A percentile compares a stretch with the other conserved stretches of the same genome.
Evolutionary conservation across 176 grass and related monocot species (phyloP).

Genomic region (Panicum miliaceum): DNA sequence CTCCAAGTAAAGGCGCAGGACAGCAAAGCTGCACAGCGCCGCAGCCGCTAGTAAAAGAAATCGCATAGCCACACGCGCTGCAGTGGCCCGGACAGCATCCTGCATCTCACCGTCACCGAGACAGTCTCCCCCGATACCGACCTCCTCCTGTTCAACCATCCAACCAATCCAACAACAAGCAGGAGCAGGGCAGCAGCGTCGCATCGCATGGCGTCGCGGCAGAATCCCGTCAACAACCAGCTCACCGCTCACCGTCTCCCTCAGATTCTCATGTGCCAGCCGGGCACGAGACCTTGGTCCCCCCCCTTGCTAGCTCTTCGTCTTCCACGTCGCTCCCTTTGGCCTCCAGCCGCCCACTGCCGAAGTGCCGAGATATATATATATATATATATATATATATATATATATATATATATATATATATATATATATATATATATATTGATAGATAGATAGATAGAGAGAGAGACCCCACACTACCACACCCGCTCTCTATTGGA

Average conservation of each 20-base stretch:
- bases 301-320: neutral
- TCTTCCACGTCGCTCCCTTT: conserved; percentile 21
- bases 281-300: conserved; percentile 56
- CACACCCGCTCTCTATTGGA: conserved; percentile 4
- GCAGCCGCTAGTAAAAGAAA: too few relatives aligned
- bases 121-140: conserved; percentile 48
- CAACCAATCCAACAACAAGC: neutral
- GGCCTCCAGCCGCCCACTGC: neutral
- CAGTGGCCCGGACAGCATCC: conserved; percentile 28
- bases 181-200: neutral
- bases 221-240: conserved; percentile 34
- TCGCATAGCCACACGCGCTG: neutral
- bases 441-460: too few relatives aligned
- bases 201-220: neutral
- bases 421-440: too few relatives aligned
- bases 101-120: conserved; percentile 41
- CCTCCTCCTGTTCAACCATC: conserved; percentile 25
- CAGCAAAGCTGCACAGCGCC: neutral
- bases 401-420: too few relatives aligned
- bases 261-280: conserved; percentile 40
- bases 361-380: conserved; percentile 45
- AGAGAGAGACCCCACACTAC: too few relatives aligned
- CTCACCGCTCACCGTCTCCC: conserved; percentile 18
- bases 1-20: conserved; percentile 2
- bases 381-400: neutral